Conservation (phyloP, 345 rosid species). For the Brassica cretica region DNA sequence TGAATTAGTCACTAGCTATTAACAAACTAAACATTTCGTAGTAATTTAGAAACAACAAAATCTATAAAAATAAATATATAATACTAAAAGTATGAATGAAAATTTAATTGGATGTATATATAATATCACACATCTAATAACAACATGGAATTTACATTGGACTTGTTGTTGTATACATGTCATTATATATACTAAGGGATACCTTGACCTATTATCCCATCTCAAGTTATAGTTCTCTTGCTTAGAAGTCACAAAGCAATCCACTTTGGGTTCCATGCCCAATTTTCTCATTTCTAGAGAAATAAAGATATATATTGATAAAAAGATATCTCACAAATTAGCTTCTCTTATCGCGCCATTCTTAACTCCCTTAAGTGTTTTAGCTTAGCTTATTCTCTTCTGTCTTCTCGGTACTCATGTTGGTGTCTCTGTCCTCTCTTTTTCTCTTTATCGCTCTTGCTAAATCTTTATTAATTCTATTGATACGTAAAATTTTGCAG, state of each 20-base stretch:
- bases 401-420: slow-evolving; percentile 58
- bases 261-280: slow-evolving; percentile 28
- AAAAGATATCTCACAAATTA: slow-evolving; percentile 57
- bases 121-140: not conserved
- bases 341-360: slow-evolving; percentile 44
- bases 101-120: not conserved
- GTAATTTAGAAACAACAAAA: not conserved
- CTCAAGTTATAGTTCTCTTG: slow-evolving; percentile 23
- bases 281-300: slow-evolving; percentile 26
- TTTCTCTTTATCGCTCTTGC: slow-evolving; percentile 3
- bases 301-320: slow-evolving; percentile 2
- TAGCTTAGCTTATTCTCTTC: slow-evolving; percentile 44
- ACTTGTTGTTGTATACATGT: not conserved
- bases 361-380: slow-evolving; percentile 52
- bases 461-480: not conserved
- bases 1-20: not conserved
- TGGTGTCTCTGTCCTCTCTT: slow-evolving; percentile 47
- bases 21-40: not conserved
- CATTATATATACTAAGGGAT: slow-evolving; percentile 13
- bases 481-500: slow-evolving; percentile 42
- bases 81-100: not conserved
- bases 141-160: not conserved
- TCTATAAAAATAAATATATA: not conserved
- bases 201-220: slow-evolving; percentile 22
- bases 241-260: slow-evolving; percentile 24